Evolutionary conservation across 352 stramenopile species (phyloP), one percentile per base, ranked within the genome.

Genomic region (Phytophthora citrophthora): DNA sequence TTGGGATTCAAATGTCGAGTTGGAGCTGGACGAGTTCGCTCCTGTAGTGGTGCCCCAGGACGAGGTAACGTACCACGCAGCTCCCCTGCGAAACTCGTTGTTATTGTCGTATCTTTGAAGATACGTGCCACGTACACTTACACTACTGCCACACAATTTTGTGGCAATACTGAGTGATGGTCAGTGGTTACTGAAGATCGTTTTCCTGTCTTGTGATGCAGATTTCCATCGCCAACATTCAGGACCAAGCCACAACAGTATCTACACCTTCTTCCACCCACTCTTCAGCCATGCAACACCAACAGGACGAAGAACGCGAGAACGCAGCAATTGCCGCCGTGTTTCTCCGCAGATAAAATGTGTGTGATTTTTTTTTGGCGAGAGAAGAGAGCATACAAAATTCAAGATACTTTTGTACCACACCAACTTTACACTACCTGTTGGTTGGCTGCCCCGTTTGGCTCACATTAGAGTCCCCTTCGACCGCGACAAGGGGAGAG

Each of bases 1-100:
- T 1, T 70, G 74, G 63, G 51, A 74, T 20, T 48, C 50, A 6
- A 16, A 39, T 2, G 56, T 62, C 5, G 70, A 73, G 13, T 29
- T 53, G 23, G 75, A 78, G 18, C 38, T 66, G 52, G 69, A 83
- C 48, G 77, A 86, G 54, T 81, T 81, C n/a, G 70, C 77, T 10
- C 77, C 79, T 3, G 79, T 87, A 4, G 48, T 86, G 34, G 76
- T 87, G 36, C 26, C 65, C 2, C 41, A 64, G 11, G 55, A 77
- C 44, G 78, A 83, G 74, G 76, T 88, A 50, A 40, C 12, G 29
- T 34, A 34, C 27, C 27, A 24, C 7, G 43, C 1, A 27, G 15
- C 6, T 41, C 31, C 24, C 50, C 34, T 48, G 11, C 24, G 36
- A 39, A 36, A 39, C 39, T 48, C 40, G 50, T 31, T 58, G 8